phyloP scores from a whole-genome alignment of 768 basidiomycete species.

The Krasilnikovozyma curviuscula region DNA sequence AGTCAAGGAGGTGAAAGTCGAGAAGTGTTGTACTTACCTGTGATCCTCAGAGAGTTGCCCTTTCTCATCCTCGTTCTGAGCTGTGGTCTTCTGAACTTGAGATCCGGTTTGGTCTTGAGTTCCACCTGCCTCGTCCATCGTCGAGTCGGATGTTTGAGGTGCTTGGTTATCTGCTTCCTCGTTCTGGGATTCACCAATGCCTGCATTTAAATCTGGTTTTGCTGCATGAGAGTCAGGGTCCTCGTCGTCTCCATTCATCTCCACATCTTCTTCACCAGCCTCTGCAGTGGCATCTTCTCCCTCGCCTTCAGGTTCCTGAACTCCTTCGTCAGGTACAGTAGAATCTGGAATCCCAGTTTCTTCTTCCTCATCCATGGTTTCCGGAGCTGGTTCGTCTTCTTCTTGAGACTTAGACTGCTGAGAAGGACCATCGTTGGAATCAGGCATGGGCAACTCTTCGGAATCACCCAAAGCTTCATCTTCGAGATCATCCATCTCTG shows the following conservation, averaged over 20 bases:
- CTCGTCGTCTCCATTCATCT: constrained; percentile 24
- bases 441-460: no score
- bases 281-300: constrained; percentile 22
- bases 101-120: constrained; percentile 11
- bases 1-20: background rate
- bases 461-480: background rate
- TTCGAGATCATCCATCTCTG: constrained; percentile 17
- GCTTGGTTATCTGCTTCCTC: constrained; percentile 16
- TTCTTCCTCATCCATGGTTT: constrained; percentile 17
- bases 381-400: constrained; percentile 2
- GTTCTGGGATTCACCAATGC: constrained; percentile 13
- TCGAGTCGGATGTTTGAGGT: constrained; percentile 9
- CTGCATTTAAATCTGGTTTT: constrained; percentile 10
- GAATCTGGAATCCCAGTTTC: constrained; percentile 12
- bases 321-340: constrained; percentile 19
- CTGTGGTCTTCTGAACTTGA: constrained; percentile 6
- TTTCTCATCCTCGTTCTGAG: constrained; percentile 5
- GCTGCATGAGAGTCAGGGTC: constrained; percentile 13
- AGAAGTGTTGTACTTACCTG: background rate
- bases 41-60: constrained; percentile 10
- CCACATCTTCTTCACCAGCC: constrained; percentile 27
- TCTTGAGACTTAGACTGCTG: constrained; percentile 3
- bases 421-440: background rate
- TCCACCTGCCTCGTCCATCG: constrained; percentile 10
- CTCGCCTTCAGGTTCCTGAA: constrained; percentile 4